Percentiles rank a stretch among this genome's conserved stretches.
These are phyloP conservation scores for Sporisorium sorghi DNA, from an alignment of 1,284 basidiomycete genomes.

Conservation along the genomic window DNA sequence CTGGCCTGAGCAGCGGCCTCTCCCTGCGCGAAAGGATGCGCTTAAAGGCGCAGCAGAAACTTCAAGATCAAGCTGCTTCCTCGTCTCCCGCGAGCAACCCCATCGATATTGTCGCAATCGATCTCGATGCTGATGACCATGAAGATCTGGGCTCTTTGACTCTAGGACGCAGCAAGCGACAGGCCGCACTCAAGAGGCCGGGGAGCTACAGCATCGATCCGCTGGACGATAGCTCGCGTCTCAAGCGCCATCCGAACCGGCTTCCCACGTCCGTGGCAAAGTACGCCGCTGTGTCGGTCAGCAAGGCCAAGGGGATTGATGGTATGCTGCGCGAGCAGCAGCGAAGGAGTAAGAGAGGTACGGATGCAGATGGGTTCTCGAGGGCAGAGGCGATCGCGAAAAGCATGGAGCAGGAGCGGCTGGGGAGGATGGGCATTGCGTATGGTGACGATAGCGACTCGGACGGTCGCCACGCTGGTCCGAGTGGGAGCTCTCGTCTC, in stretches of 20 bases:
- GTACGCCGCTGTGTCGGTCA: slow-evolving; percentile 3
- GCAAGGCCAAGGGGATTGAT: slow-evolving; percentile 12
- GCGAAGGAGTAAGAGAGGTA: slow-evolving; percentile 27
- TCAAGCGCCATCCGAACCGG: slow-evolving; percentile 22
- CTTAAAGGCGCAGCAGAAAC: slow-evolving; percentile 40
- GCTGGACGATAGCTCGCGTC: slow-evolving; percentile 30
- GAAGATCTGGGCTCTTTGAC: slow-evolving; percentile 34
- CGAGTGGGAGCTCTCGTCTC: background rate
- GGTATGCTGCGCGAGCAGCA: slow-evolving; percentile 26
- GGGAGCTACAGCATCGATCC: slow-evolving; percentile 42
- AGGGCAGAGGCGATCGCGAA: slow-evolving; percentile 39
- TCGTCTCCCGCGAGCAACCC: background rate
- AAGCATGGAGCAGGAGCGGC: slow-evolving; percentile 43
- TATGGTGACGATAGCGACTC: background rate
- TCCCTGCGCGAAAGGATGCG: slow-evolving; percentile 39
- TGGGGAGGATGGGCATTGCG: slow-evolving; percentile 30
- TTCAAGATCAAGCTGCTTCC: slow-evolving; percentile 14
- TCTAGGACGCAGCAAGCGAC: slow-evolving; percentile 23
- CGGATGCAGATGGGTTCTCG: slow-evolving; percentile 38
- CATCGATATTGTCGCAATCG: background rate
- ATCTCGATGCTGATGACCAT: slow-evolving; percentile 18
- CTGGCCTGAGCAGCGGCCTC: slow-evolving; percentile 15
- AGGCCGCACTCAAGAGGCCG: slow-evolving; percentile 38
- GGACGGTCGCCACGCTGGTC: background rate
- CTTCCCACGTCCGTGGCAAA: slow-evolving; percentile 11